Base-by-base conservation (phyloP, 1,284 basidiomycete genomes). In the Trametes hirsuta region DNA sequence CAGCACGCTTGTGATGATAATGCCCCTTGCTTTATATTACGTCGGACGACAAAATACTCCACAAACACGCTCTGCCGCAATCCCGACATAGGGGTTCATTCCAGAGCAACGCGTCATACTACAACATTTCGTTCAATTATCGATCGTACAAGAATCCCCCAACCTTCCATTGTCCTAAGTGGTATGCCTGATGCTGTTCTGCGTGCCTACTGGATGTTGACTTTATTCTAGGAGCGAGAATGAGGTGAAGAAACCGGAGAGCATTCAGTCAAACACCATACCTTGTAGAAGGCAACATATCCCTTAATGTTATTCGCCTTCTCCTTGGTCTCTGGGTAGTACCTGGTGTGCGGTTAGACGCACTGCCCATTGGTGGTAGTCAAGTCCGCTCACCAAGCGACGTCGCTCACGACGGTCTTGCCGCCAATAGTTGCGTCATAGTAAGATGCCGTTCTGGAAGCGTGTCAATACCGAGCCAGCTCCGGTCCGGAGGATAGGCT, bases 251-350 rank as follows among this genome's bases (percentile, higher is more conserved):
- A 22, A 25, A 9, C 6, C 15, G 4, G 44, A 30, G 34, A 47
- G 6, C 46, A 24, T 34, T 6, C 3, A 44, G 44, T 12, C 2
- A 2, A 4, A 14, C 6, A 30, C 47, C 70, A 41, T 47, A 83
- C 87, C 79, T 87, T 87, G 75, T 88, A 86, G 68, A 89, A 88
- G 0, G 86, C 87, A 37, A 88, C 74, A 64, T 86, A 83, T 15
- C 77, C 76, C 69, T 86, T 78, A 68, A 90, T 87, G 14, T 79
- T 68, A 53, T 79, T 77, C 0, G 86, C 87, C 62, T 77, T 80
- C 9, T 79, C 75, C 42, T 75, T 81, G 1, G 86, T 74, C 4
- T 76, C 60, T 0, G 86, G 81, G 66, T 90, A 89, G 67, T 84
- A 87, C 88, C 87, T 88, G 53, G 30, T 14, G 14, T 22, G 3